Percentiles rank a stretch among this genome's conserved stretches.
These are phyloP conservation scores for Fusarium sp. DNA, from an alignment of 2,329 filamentous ascomycete genomes.

Conservation along the genomic window DNA sequence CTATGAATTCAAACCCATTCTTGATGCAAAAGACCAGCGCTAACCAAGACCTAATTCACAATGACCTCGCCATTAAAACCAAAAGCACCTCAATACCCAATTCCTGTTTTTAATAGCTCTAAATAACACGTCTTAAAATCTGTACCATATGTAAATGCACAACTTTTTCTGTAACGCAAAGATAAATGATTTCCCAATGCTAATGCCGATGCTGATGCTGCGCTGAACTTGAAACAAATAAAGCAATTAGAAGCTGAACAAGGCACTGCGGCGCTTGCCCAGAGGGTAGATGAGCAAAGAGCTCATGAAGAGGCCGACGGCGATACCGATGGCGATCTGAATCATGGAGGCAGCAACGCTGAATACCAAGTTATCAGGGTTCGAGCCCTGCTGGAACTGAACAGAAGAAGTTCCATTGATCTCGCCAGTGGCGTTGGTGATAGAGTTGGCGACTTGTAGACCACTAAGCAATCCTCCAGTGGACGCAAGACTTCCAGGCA, in stretches of 20 bases:
- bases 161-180: slow-evolving; percentile 2
- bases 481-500: slow-evolving; percentile 57
- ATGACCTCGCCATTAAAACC: neutral
- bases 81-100: neutral
- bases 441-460: slow-evolving; percentile 52
- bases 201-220: slow-evolving; percentile 7
- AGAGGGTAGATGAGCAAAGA: slow-evolving; percentile 59
- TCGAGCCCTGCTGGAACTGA: slow-evolving; percentile 25
- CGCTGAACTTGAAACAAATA: neutral
- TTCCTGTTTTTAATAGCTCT: slow-evolving; percentile 1
- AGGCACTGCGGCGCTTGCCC: slow-evolving; percentile 58
- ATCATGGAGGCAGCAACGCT: slow-evolving; percentile 60
- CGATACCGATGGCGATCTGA: slow-evolving; percentile 61
- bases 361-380: slow-evolving; percentile 51
- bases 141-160: neutral
- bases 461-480: slow-evolving; percentile 57
- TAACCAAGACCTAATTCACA: slow-evolving; percentile 1
- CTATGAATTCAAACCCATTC: neutral
- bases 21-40: neutral
- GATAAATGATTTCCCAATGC: neutral
- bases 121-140: neutral
- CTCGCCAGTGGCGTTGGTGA: slow-evolving; percentile 49
- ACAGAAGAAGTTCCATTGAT: slow-evolving; percentile 49
- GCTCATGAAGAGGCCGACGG: slow-evolving; percentile 59
- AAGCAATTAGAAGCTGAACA: slow-evolving; percentile 55